Evolutionary conservation across 2,329 filamentous ascomycete species (phyloP).

Genomic region (Colletotrichum sp.): DNA sequence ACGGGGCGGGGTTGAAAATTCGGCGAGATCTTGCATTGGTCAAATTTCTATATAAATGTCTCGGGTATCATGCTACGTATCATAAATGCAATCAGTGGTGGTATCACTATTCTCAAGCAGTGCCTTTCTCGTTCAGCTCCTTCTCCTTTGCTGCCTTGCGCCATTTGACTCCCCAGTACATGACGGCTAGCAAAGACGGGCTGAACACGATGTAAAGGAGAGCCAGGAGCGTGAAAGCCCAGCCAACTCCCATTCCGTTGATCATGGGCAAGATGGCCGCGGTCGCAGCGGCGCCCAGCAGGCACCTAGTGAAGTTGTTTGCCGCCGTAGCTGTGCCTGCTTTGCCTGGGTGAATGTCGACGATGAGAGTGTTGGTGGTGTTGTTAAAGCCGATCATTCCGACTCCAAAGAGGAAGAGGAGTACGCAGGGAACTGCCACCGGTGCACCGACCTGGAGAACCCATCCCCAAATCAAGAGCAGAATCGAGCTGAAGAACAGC

Average conservation of each 20-base stretch:
- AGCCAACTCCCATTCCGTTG: constrained; percentile 52
- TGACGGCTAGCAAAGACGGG: constrained; percentile 45
- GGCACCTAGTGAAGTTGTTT: constrained; percentile 61
- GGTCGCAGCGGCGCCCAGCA: constrained; percentile 57
- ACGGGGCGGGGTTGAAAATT: neutral
- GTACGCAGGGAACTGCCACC: constrained; percentile 50
- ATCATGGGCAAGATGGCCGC: constrained; percentile 59
- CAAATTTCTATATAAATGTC: neutral
- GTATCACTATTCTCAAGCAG: neutral
- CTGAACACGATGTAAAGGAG: constrained; percentile 43
- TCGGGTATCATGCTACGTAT: neutral
- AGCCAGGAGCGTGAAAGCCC: constrained; percentile 55
- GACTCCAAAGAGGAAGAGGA: constrained; percentile 51
- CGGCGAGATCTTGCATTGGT: neutral
- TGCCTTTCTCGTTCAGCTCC: constrained; percentile 5
- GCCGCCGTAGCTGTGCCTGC: constrained; percentile 61
- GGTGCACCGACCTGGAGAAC: constrained; percentile 44
- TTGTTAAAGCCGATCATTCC: constrained; percentile 61
- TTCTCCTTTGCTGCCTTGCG: constrained; percentile 36
- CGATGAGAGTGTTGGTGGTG: constrained; percentile 54
- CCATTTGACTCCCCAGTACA: constrained; percentile 49
- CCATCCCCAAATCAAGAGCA: constrained; percentile 59
- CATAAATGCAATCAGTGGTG: neutral
- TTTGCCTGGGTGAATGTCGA: constrained; percentile 59
- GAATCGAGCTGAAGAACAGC: constrained; percentile 51